Conservation (phyloP, 371 early-diverging fungal species). For the Furculomyces boomerangus region DNA sequence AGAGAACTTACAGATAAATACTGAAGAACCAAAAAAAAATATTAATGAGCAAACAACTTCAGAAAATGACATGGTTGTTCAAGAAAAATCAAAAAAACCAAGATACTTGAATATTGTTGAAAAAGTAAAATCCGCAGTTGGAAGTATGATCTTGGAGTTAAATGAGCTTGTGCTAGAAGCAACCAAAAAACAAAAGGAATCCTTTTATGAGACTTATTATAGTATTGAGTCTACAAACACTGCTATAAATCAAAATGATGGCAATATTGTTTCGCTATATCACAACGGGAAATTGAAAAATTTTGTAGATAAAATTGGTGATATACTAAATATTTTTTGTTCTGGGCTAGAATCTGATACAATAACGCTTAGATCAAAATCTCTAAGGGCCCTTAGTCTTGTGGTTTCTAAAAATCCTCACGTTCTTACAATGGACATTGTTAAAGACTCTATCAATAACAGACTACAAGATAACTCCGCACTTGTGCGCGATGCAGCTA, state of each 20-base stretch:
- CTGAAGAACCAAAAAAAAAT: not conserved
- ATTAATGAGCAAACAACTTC: not conserved
- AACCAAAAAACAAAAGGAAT: not conserved
- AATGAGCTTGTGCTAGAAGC: not conserved
- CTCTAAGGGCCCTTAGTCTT: constrained; percentile 53
- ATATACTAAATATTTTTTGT: constrained; percentile 37
- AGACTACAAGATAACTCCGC: constrained; percentile 67
- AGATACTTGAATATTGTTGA: not conserved
- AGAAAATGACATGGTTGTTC: not conserved
- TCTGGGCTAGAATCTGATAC: constrained; percentile 43
- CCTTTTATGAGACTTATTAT: not conserved
- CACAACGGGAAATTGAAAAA: constrained; percentile 7
- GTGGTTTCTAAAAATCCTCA: constrained; percentile 42
- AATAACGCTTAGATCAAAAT: constrained; percentile 49
- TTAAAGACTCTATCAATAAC: constrained; percentile 46
- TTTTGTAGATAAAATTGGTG: constrained; percentile 45
- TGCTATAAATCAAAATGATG: not conserved
- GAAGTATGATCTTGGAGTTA: not conserved
- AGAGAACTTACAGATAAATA: not conserved
- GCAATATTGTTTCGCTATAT: not conserved
- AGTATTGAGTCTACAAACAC: not conserved
- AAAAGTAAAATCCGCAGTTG: not conserved
- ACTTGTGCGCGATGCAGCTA: constrained; percentile 76
- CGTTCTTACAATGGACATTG: constrained; percentile 36
- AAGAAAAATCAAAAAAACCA: not conserved